A percentile compares a stretch with the other conserved stretches of the same genome.
Evolutionary conservation across 805 yeast genomes (phyloP).

Genomic region (Cyberlindnera misumaiensis): DNA sequence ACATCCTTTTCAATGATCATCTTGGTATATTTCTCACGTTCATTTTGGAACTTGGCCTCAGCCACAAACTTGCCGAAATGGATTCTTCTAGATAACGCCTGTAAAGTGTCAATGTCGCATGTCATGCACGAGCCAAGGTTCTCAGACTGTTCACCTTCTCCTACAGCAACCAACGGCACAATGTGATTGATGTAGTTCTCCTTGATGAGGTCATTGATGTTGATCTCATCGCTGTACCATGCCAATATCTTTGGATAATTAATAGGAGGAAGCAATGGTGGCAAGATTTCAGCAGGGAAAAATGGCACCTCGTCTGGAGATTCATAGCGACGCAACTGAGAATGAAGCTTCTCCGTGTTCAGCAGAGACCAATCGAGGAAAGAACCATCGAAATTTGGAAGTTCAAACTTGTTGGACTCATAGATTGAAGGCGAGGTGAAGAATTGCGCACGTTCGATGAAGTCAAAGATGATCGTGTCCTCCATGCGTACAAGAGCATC

Average conservation of each 20-base stretch:
- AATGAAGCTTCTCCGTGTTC: conserved; percentile 67
- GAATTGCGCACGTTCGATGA: conserved; percentile 91
- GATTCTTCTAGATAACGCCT: conserved; percentile 83
- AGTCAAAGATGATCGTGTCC: conserved; percentile 86
- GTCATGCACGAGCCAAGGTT: conserved; percentile 83
- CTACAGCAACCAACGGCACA: conserved; percentile 65
- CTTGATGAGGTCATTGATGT: conserved; percentile 66
- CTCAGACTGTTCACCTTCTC: conserved; percentile 68
- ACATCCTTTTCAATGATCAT: conserved; percentile 62
- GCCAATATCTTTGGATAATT: conserved; percentile 78
- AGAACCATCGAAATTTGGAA: conserved; percentile 69
- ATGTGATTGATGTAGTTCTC: conserved; percentile 63
- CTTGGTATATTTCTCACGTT: conserved; percentile 53
- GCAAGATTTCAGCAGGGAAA: conserved; percentile 58
- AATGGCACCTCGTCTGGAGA: conserved; percentile 94
- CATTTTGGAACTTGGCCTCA: conserved; percentile 79
- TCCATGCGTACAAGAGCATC: conserved; percentile 87
- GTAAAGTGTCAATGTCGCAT: conserved; percentile 81
- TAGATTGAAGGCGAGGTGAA: conserved; percentile 71
- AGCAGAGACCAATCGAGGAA: conserved; percentile 81
- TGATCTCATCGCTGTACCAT: conserved; percentile 63
- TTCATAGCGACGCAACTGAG: conserved; percentile 83
- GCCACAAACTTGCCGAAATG: conserved; percentile 98
- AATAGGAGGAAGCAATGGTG: conserved; percentile 73
- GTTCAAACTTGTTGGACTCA: conserved; percentile 43